phyloP scores from a whole-genome alignment of 108 stramenopile genomes.

The Skeletonema potamos region DNA sequence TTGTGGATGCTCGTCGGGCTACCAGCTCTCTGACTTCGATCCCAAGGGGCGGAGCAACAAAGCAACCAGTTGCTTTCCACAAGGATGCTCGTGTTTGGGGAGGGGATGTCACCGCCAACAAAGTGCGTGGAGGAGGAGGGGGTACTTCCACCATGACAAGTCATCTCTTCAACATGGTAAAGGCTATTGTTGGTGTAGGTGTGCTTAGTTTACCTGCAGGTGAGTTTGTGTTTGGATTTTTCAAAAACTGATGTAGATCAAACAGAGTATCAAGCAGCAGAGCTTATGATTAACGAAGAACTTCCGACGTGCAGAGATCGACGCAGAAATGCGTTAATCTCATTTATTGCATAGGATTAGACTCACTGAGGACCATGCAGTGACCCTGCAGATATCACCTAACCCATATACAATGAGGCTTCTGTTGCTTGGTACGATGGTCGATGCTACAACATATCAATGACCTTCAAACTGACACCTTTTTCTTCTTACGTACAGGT shows the following conservation, averaged over 20 bases:
- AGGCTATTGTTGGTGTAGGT: constrained; percentile 92
- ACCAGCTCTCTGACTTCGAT: background rate
- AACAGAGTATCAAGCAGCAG: background rate
- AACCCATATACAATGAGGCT: constrained; percentile 3
- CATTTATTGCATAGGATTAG: constrained; percentile 2
- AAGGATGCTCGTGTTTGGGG: constrained; percentile 1
- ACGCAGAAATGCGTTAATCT: constrained; percentile 5
- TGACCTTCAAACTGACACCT: no score
- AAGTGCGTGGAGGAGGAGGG: constrained; percentile 41
- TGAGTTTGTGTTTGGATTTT: constrained; percentile 30
- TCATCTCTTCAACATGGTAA: constrained; percentile 89
- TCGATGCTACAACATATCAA: constrained; percentile 18
- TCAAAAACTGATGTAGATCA: background rate
- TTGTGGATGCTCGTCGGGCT: background rate
- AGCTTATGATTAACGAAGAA: constrained; percentile 41
- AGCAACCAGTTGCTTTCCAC: background rate
- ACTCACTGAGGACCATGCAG: constrained; percentile 1
- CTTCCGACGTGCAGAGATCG: constrained; percentile 6
- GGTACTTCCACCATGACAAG: constrained; percentile 62
- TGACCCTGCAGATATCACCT: constrained; percentile 1
- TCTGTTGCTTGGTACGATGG: background rate
- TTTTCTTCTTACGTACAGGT: constrained; percentile 37
- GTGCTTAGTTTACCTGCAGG: constrained; percentile 86
- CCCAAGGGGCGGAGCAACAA: background rate
- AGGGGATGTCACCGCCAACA: constrained; percentile 1